Evolutionary conservation across 495 filamentous ascomycete genomes (phyloP).

Genomic region (Aspergillus bertholletiae): DNA sequence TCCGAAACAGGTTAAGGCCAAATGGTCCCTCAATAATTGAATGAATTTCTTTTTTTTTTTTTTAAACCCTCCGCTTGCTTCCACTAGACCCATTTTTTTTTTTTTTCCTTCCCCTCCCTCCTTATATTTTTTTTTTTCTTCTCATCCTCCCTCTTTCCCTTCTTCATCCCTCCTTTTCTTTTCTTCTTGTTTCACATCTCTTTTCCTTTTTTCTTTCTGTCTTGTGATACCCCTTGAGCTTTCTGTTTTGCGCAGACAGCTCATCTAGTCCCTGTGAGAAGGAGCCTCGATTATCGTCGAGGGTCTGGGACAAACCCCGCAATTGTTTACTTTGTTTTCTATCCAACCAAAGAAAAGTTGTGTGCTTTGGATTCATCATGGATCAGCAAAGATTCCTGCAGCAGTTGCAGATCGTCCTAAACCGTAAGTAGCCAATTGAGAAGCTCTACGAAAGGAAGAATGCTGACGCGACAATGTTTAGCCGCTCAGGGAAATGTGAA

Average conservation of each 20-base stretch:
- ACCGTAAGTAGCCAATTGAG: constrained; percentile 52
- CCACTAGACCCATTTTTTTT: constrained; percentile 14
- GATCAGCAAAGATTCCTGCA: constrained; percentile 70
- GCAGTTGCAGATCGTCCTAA: constrained; percentile 70
- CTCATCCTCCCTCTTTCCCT: constrained; percentile 16
- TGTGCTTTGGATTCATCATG: constrained; percentile 45
- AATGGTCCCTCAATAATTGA: too few species aligned
- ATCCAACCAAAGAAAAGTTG: background rate
- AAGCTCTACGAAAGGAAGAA: background rate
- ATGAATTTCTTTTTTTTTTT: constrained; percentile 18
- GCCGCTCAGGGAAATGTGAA: constrained; percentile 62
- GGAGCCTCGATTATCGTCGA: constrained; percentile 10
- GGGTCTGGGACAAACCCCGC: constrained; percentile 24
- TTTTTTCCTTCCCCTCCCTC: constrained; percentile 2
- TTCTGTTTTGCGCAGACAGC: constrained; percentile 36
- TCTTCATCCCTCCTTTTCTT: constrained; percentile 16
- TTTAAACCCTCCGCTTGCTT: constrained; percentile 19
- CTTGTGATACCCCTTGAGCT: constrained; percentile 39
- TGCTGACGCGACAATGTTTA: constrained; percentile 13
- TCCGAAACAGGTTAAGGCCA: too few species aligned
- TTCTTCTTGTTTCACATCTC: constrained; percentile 19
- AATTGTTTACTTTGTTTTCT: background rate
- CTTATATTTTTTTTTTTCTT: background rate
- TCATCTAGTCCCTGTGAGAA: constrained; percentile 21
- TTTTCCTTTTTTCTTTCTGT: constrained; percentile 27